phyloP scores from a whole-genome alignment of 148 eudicot species.

The Silene uniflora region DNA sequence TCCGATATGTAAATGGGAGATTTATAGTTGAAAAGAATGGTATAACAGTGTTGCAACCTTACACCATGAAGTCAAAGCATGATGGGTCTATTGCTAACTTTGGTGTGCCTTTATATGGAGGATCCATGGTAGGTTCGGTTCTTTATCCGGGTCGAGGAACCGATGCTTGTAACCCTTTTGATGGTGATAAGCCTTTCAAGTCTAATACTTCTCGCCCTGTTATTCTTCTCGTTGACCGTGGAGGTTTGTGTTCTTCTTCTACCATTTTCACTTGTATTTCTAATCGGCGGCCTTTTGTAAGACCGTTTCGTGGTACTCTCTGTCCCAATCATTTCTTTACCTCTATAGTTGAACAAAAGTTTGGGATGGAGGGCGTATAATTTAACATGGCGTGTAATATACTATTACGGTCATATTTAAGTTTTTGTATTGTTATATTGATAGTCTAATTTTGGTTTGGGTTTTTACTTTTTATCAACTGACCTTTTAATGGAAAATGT shows the following conservation, averaged over 20 bases:
- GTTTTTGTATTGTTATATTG: too few relatives aligned
- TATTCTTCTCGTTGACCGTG: slow-evolving; percentile 88
- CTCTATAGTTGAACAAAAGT: too few relatives aligned
- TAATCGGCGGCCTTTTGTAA: too few relatives aligned
- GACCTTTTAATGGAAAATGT: neutral
- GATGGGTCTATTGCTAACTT: slow-evolving; percentile 88
- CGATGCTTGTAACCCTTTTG: slow-evolving; percentile 54
- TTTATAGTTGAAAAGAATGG: slow-evolving; percentile 86
- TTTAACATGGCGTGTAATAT: too few relatives aligned
- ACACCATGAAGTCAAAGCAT: slow-evolving; percentile 38
- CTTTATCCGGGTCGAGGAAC: slow-evolving; percentile 49
- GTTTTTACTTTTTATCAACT: too few relatives aligned
- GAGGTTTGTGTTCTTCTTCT: slow-evolving; percentile 43
- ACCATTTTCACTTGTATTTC: neutral
- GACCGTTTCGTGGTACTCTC: too few relatives aligned
- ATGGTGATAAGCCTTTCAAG: slow-evolving; percentile 77
- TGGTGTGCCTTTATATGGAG: slow-evolving; percentile 91
- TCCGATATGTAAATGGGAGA: slow-evolving; percentile 25
- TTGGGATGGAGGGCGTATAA: too few relatives aligned
- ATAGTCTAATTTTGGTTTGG: too few relatives aligned
- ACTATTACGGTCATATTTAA: too few relatives aligned
- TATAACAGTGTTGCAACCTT: slow-evolving; percentile 54
- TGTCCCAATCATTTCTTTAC: too few relatives aligned
- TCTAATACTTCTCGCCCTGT: slow-evolving; percentile 48
- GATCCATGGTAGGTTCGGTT: slow-evolving; percentile 73